Base-by-base conservation (phyloP, 768 basidiomycete genomes). In the Suillus variegatus region DNA sequence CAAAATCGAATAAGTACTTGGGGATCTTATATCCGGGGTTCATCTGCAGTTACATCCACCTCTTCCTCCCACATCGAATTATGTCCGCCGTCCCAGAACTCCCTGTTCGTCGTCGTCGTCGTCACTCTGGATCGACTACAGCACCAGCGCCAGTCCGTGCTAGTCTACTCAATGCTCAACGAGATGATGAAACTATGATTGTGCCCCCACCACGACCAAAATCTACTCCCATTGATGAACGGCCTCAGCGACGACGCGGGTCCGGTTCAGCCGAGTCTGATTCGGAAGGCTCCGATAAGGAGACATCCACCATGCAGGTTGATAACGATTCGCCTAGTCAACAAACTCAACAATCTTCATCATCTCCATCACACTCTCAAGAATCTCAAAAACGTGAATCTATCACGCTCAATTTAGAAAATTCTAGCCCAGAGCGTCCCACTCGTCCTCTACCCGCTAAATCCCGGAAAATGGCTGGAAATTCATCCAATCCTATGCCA, bases 201-300 rank as follows among this genome's bases (percentile, higher is more conserved):
- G 71, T 79, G 1, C 85, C 87, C 7, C 88, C 87, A 8, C 89
- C 88, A 4, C 84, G 91, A 22, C 90, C 91, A 22, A 91, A 92
- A 74, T 90, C 89, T 16, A 89, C 91, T 0, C 90, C 91, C 2
- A 82, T 79, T 10, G 79, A 87, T 36, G 88, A 90, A 69, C 83
- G 88, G 4, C 84, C 83, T 1, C 78, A 78, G 6, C 82, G 78
- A 58, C 82, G 81, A 52, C 79, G 82, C 54, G 80, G 85, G 44
- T 80, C 82, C 54, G 81, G 77, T 75, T 78, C 69, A 68, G 16
- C 51, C 28, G 75, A 69, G 70, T 76, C 74, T 70, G 72, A 62
- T 64, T 72, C 72, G 77, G 79, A 68, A 74, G 78, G 67, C 79
- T 73, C 67, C 62, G 72, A 75, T 65, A 75, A 66, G 66, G 74